Evolutionary conservation across 1,284 basidiomycete species (phyloP).

Genomic region (Cryptococcus jaspeensis): DNA sequence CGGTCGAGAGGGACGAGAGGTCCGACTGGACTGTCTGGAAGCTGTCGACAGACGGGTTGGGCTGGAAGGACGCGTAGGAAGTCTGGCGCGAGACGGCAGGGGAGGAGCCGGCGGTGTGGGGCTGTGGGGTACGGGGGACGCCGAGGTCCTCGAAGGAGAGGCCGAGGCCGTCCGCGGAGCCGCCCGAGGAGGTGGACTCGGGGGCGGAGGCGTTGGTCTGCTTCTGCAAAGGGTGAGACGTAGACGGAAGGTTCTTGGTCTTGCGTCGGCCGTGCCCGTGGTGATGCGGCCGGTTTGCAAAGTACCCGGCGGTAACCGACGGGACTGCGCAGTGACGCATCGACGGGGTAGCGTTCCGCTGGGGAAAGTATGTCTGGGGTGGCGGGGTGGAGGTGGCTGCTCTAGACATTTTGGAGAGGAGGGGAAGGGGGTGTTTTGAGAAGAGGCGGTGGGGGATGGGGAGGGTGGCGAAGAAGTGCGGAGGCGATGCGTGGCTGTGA

Average conservation of each 20-base stretch:
- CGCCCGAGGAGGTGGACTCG: neutral
- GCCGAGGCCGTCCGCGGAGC: constrained; percentile 8
- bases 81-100: constrained; percentile 3
- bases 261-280: constrained; percentile 10
- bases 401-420: constrained; percentile 34
- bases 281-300: constrained; percentile 4
- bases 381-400: constrained; percentile 43
- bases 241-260: constrained; percentile 10
- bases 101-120: neutral
- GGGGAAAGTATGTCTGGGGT: constrained; percentile 41
- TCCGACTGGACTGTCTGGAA: constrained; percentile 8
- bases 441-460: constrained; percentile 20
- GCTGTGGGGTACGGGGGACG: neutral
- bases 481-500: constrained; percentile 43
- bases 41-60: constrained; percentile 8
- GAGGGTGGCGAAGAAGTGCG: constrained; percentile 50
- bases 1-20: neutral
- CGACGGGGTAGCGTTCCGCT: constrained; percentile 36
- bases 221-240: constrained; percentile 5
- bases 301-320: constrained; percentile 10
- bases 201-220: neutral
- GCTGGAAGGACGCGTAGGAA: constrained; percentile 8
- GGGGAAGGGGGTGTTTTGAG: neutral
- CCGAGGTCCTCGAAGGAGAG: constrained; percentile 19
- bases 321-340: constrained; percentile 33